Base-by-base conservation (phyloP, 768 basidiomycete species). In the Tulasnella sp. region DNA sequence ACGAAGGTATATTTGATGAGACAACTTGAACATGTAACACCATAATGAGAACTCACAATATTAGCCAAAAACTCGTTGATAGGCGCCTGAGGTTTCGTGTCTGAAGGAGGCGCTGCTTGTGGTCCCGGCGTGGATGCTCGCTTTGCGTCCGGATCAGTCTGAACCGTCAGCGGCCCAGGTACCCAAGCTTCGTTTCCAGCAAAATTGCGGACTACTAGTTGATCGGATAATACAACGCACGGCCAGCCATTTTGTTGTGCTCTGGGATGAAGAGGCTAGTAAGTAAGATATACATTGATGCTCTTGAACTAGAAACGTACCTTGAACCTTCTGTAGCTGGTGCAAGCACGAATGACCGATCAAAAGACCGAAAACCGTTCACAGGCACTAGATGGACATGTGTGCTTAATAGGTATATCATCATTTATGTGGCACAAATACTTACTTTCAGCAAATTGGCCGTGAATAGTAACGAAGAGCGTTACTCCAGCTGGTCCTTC, bases 391-490 rank as follows among this genome's bases (percentile, higher is more conserved):
- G 1, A 28, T 50, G n/a, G n/a, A n/a, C n/a, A n/a, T n/a, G n/a
- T n/a, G n/a, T n/a, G 40, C 42, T 27, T 34, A 2, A 22, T 39
- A 24, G 27, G 20, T 32, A 53, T 42, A 56, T 53, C 53, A 13
- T 13, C 25, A 32, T 35, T 16, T 57, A 49, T 55, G 10, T 20
- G 39, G 16, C 29, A 51, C 8, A 32, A 24, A 33, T 9, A 72
- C 81, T 53, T 60, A 92, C 93, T 72, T 74, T 98, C 93, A 45
- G 75, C 73, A 61, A 93, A 93, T 63, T 96, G 81, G 2, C 92
- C 92, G 62, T 95, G 89, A 15, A 96, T 70, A 39, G 75, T 77
- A 54, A 85, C 68, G 48, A 88, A 70, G 56, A 93, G 72, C 40
- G 64, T 61, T 15, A 66, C 64, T 16, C 61, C 60, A 13, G 61